Base-by-base conservation (phyloP, 768 basidiomycete species). In the Lactifluus subvellereus region DNA sequence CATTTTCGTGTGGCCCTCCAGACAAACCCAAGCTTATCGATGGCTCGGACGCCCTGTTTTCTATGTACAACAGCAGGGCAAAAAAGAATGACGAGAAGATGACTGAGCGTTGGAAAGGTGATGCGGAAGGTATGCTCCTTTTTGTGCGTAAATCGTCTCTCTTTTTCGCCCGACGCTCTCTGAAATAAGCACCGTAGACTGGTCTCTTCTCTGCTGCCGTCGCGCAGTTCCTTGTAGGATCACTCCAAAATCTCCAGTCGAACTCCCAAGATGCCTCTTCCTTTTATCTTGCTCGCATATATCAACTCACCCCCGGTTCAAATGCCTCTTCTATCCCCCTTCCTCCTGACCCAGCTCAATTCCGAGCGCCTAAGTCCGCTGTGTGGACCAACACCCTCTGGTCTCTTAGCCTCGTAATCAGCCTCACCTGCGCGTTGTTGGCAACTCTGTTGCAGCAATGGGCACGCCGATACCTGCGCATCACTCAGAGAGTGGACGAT, bases 351-450 rank as follows among this genome's bases (percentile, higher is more conserved):
- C 33, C 32, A n/a, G 40, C 40, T 33, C 50, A 16, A 5, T 11
- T 1, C 51, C 56, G 16, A 10, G 1, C 18, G 6, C 32, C 32
- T 14, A 35, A 2, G 3, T 30, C 27, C 27, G 27, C 2, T 27
- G 27, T 27, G 27, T 27, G 27, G 27, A 27, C 27, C 27, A 27
- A 27, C 45, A 6, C 18, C 6, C 30, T 54, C 27, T 60, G 52
- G 59, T 60, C 47, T n/a, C 43, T 53, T 13, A 60, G 59, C 45
- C 43, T 60, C 8, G 52, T 60, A 8, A 35, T 60, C 18, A 60
- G 59, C 14, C 52, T 60, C 0, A 7, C 33, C 22, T 47, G 32
- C 0, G 52, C 52, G 33, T 20, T 60, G 22, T 32, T 60, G 7
- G 59, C 52, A 2, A 54, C 47, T 18, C 14, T 60, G 43, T 20